These are phyloP conservation scores for Punica granatum DNA, from an alignment of 345 rosid species.

Conservation along the genomic window DNA sequence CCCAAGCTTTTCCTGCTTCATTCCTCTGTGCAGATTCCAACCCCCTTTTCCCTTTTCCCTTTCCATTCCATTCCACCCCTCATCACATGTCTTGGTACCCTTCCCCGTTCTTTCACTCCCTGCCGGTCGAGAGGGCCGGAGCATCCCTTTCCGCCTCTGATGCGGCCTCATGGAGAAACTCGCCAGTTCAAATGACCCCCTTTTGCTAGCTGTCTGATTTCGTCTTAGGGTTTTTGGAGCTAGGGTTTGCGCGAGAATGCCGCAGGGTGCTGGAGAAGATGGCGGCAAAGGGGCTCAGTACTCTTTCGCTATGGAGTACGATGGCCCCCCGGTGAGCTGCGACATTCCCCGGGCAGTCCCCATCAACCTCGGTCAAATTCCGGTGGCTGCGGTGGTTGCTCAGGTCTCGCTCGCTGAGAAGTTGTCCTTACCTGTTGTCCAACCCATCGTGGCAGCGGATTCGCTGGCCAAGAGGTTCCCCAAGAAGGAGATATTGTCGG, in stretches of 20 bases:
- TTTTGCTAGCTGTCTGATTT: background rate
- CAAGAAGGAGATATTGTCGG: conserved; percentile 35
- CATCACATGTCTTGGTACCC: background rate
- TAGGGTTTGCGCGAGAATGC: conserved; percentile 27
- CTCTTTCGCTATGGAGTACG: conserved; percentile 78
- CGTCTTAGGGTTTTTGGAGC: background rate
- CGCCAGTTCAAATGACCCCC: background rate
- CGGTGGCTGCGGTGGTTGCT: conserved; percentile 93
- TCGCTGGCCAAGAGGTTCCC: conserved; percentile 30
- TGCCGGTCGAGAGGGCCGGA: background rate
- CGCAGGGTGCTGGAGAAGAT: conserved; percentile 24
- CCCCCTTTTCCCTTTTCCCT: background rate
- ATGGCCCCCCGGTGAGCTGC: conserved; percentile 77
- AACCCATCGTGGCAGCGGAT: conserved; percentile 56
- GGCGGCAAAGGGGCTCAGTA: conserved; percentile 38
- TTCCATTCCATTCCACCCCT: background rate
- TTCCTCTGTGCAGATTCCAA: background rate
- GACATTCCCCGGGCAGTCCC: conserved; percentile 89
- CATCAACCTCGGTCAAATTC: conserved; percentile 71
- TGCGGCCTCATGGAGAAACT: background rate
- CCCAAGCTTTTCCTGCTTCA: background rate
- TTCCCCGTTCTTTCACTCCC: background rate
- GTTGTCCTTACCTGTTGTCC: conserved; percentile 70
- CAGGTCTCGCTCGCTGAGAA: conserved; percentile 48
- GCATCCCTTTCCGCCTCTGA: background rate